These are phyloP conservation scores for Solanum medicagineum DNA, from an alignment of 257 asterid genomes.

Conservation along the genomic window DNA sequence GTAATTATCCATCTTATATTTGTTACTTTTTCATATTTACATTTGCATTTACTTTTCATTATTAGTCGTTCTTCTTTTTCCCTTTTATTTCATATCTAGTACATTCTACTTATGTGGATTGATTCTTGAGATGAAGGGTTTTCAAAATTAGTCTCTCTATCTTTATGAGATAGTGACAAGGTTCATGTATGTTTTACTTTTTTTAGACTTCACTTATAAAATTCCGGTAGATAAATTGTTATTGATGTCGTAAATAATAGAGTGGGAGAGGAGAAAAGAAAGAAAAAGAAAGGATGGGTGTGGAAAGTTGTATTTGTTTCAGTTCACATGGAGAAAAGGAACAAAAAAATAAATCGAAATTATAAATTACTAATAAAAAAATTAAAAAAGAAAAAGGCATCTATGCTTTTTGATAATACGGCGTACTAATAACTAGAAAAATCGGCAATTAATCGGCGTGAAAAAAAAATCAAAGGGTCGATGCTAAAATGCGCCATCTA, in stretches of 20 bases:
- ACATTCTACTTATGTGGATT: no score
- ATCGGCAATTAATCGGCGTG: not conserved
- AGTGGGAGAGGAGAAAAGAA: not conserved
- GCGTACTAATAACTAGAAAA: not conserved
- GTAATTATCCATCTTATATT: no score
- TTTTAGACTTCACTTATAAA: no score
- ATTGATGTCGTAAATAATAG: not conserved
- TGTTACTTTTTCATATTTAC: no score
- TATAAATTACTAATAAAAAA: not conserved
- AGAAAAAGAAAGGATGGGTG: not conserved
- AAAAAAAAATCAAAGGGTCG: not conserved
- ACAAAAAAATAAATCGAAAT: not conserved
- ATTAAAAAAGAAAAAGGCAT: not conserved
- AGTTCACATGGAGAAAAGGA: constrained; percentile 2
- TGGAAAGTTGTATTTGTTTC: constrained; percentile 1
- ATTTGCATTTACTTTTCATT: no score
- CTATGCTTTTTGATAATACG: not conserved
- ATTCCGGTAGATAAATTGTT: no score
- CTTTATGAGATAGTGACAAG: no score
- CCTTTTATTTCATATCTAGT: no score
- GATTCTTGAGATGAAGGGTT: no score
- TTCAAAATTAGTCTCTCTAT: no score
- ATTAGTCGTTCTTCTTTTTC: no score
- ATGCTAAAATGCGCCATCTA: not conserved
- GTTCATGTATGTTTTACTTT: no score